phyloP scores from a whole-genome alignment of 768 basidiomycete species.

The Collybiopsis confluens region DNA sequence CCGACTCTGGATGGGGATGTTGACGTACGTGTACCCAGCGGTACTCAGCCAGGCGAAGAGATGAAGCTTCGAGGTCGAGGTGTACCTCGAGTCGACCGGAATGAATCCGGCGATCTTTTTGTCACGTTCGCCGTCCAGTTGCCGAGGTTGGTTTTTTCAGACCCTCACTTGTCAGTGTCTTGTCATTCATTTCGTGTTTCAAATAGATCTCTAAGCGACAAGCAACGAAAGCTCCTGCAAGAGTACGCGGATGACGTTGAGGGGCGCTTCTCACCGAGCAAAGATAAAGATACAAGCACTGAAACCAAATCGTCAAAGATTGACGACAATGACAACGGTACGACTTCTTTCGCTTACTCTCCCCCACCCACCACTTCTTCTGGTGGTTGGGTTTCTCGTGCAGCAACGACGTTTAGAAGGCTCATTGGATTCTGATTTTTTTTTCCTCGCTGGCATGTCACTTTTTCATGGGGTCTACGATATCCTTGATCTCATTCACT shows the following conservation, averaged over 20 bases:
- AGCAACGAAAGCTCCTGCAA: constrained; percentile 85
- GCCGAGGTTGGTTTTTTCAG: too few species aligned
- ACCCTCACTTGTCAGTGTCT: too few species aligned
- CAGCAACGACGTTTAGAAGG: constrained; percentile 62
- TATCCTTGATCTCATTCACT: neutral
- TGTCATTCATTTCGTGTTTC: constrained; percentile 10
- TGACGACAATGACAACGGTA: constrained; percentile 66
- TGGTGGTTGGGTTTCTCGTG: constrained; percentile 67
- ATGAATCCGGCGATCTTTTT: constrained; percentile 78
- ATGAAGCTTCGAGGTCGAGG: constrained; percentile 91
- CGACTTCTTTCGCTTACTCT: constrained; percentile 60
- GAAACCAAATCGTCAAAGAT: constrained; percentile 19
- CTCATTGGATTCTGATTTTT: constrained; percentile 69
- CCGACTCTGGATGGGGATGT: constrained; percentile 96
- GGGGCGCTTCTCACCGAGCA: constrained; percentile 38
- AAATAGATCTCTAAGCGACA: constrained; percentile 75
- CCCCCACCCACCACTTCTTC: constrained; percentile 39
- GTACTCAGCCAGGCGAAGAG: constrained; percentile 96
- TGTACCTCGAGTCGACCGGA: constrained; percentile 55
- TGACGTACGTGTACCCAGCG: constrained; percentile 85
- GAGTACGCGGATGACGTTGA: constrained; percentile 93
- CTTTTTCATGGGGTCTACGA: constrained; percentile 17
- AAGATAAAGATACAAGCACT: constrained; percentile 16
- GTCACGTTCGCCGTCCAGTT: constrained; percentile 85
- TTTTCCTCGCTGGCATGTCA: constrained; percentile 52